Evolutionary conservation across 2,329 filamentous ascomycete genomes (phyloP).

Genomic region (Aspergillus intermedius): DNA sequence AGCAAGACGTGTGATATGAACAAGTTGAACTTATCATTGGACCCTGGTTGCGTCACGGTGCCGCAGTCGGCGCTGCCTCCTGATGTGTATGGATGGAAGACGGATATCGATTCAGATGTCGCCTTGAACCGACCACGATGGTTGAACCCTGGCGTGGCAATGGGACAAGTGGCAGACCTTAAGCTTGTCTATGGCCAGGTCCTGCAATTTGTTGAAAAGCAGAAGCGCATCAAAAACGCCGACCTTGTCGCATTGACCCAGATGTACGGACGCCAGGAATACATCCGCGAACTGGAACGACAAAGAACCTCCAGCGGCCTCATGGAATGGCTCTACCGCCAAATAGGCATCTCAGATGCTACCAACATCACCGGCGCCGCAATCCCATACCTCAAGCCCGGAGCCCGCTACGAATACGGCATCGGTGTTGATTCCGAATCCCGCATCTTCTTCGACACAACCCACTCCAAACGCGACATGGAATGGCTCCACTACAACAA

Average conservation of each 20-base stretch:
- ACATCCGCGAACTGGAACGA: constrained; percentile 40
- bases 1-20: constrained; percentile 48
- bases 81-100: constrained; percentile 44
- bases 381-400: constrained; percentile 25
- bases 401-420: constrained; percentile 43
- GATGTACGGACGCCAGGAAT: constrained; percentile 50
- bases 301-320: constrained; percentile 26
- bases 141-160: constrained; percentile 44
- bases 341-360: constrained; percentile 32
- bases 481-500: constrained; percentile 38
- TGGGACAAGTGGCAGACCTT: constrained; percentile 47
- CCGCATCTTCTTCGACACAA: constrained; percentile 43
- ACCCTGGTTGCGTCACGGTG: constrained; percentile 48
- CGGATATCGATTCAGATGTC: constrained; percentile 30
- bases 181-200: constrained; percentile 41
- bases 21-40: constrained; percentile 32
- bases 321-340: constrained; percentile 33
- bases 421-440: constrained; percentile 50
- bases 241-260: constrained; percentile 47
- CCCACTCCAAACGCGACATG: constrained; percentile 33
- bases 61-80: constrained; percentile 47
- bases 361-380: constrained; percentile 31
- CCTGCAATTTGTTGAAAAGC: constrained; percentile 30
- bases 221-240: constrained; percentile 24
- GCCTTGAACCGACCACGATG: constrained; percentile 42